A percentile compares a stretch with the other conserved stretches of the same genome.
phyloP scores from a whole-genome alignment of 345 rosid species.

The Angophora floribunda region DNA sequence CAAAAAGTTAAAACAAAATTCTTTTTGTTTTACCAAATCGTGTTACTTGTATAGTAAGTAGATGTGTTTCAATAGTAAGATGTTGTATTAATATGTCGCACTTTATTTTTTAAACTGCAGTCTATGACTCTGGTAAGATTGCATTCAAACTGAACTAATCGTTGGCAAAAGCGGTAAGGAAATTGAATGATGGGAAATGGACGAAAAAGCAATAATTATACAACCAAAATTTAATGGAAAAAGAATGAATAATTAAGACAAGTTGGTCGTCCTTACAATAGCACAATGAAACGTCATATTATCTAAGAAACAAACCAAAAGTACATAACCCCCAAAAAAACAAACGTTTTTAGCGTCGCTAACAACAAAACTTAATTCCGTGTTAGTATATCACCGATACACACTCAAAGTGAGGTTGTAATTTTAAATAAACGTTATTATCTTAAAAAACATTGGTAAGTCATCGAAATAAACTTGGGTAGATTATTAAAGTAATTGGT shows the following conservation, averaged over 20 bases:
- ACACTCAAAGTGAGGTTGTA: not conserved
- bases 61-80: not conserved
- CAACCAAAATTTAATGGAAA: too few species aligned
- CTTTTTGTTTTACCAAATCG: too few species aligned
- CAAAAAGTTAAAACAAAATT: not conserved
- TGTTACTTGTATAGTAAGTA: not conserved
- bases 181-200: too few species aligned
- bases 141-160: not conserved
- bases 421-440: accelerated
- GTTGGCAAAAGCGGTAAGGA: accelerated
- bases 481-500: not conserved
- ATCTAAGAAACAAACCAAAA: not conserved
- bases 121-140: too few species aligned
- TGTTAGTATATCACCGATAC: not conserved
- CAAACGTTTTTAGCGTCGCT: not conserved
- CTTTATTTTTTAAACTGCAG: not conserved
- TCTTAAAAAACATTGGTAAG: accelerated
- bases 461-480: accelerated
- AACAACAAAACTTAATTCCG: not conserved
- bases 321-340: accelerated
- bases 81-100: too few species aligned
- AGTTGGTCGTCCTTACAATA: too few species aligned
- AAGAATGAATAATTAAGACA: too few species aligned
- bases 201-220: too few species aligned
- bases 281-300: too few species aligned